These are phyloP conservation scores for Sphenostylis stenocarpa DNA, from an alignment of 306 rosid species.

Conservation along the genomic window DNA sequence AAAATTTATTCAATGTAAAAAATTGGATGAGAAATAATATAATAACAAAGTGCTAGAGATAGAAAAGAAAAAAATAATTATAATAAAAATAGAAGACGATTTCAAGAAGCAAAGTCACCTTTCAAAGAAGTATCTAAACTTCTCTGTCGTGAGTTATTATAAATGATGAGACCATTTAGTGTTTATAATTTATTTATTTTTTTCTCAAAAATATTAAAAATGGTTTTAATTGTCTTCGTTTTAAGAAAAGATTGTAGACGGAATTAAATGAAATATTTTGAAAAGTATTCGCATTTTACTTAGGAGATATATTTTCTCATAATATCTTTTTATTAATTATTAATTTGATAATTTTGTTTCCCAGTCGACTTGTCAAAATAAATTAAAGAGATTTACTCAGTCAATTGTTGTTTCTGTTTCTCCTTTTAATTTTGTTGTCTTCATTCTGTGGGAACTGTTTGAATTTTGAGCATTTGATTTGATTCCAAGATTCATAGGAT, in stretches of 20 bases:
- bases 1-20: too few species aligned
- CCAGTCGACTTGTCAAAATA: constrained; percentile 37
- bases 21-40: too few species aligned
- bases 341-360: constrained; percentile 9
- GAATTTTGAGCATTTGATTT: constrained; percentile 33
- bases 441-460: background rate
- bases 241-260: background rate
- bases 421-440: constrained; percentile 11
- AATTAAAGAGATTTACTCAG: constrained; percentile 44
- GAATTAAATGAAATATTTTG: background rate
- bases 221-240: background rate
- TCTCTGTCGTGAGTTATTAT: too few species aligned
- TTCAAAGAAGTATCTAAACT: background rate
- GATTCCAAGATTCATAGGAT: constrained; percentile 38
- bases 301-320: constrained; percentile 31
- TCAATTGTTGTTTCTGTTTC: constrained; percentile 44
- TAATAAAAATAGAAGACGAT: background rate
- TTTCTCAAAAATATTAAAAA: background rate
- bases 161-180: too few species aligned
- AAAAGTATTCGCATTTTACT: background rate
- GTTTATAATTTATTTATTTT: background rate
- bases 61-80: background rate
- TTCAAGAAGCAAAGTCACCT: background rate
- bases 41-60: background rate
- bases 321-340: constrained; percentile 32